phyloP scores from a whole-genome alignment of 2,329 filamentous ascomycete genomes.

The Aspergillus clavatus region DNA sequence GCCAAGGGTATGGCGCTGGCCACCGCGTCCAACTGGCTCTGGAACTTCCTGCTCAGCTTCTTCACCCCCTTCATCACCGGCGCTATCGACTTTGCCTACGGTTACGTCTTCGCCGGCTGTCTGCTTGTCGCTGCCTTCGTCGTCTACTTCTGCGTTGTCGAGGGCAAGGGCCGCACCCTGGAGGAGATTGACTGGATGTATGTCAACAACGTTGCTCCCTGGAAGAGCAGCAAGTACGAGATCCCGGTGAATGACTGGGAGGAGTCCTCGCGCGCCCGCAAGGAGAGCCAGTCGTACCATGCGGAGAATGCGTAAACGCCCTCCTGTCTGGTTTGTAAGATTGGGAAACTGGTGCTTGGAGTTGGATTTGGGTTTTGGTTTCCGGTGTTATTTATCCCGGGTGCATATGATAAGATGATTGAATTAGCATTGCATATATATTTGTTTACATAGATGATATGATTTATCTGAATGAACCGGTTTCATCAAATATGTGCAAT shows the following conservation, averaged over 20 bases:
- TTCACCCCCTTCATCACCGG: constrained; percentile 73
- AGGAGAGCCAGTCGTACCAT: too few relatives aligned
- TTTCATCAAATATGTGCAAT: too few relatives aligned
- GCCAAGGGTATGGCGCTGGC: constrained; percentile 72
- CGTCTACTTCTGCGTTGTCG: constrained; percentile 68
- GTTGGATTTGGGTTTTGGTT: too few relatives aligned
- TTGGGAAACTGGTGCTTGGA: too few relatives aligned
- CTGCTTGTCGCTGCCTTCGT: constrained; percentile 60
- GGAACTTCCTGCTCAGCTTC: constrained; percentile 69
- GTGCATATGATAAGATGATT: too few relatives aligned
- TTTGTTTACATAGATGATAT: too few relatives aligned
- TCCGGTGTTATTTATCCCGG: too few relatives aligned
- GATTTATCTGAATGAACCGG: too few relatives aligned
- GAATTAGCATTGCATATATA: too few relatives aligned
- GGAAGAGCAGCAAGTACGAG: constrained; percentile 51
- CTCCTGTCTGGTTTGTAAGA: too few relatives aligned
- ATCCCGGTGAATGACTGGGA: background rate
- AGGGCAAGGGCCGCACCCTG: constrained; percentile 63
- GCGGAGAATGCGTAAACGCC: too few relatives aligned
- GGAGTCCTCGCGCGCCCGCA: too few relatives aligned
- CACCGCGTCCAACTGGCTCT: constrained; percentile 69
- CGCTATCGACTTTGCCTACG: constrained; percentile 67
- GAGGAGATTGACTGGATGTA: constrained; percentile 79
- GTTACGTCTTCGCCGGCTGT: constrained; percentile 71
- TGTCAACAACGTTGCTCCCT: constrained; percentile 55